A percentile compares a stretch with the other conserved stretches of the same genome.
Conservation (phyloP, 2,329 filamentous ascomycete species). For the Aaosphaeria pasadenensis region DNA sequence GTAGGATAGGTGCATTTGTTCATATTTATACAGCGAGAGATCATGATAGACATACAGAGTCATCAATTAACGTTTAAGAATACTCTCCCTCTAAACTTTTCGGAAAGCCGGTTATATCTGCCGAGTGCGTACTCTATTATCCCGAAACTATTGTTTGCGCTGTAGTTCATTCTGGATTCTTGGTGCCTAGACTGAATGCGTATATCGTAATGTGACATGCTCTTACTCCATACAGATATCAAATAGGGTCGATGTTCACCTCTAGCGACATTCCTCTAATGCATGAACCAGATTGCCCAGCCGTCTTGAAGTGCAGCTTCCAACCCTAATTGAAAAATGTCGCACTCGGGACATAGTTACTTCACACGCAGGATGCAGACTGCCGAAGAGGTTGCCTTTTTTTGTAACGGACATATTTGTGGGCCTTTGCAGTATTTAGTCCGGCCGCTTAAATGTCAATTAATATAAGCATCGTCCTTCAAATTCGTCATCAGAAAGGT, state of each 20-base stretch:
- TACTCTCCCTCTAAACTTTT: not conserved
- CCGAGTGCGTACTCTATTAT: not conserved
- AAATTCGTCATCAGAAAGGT: not conserved
- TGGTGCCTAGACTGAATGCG: not conserved
- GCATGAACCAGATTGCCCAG: not conserved
- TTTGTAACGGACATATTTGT: not conserved
- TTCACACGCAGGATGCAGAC: not conserved
- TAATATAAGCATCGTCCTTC: not conserved
- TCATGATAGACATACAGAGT: not conserved
- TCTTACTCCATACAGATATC: not conserved
- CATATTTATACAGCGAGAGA: not conserved
- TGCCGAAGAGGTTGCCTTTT: not conserved
- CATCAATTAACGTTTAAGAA: not conserved
- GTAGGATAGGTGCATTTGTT: not conserved
- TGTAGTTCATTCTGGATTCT: not conserved
- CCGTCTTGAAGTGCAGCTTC: not conserved
- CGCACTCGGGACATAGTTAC: not conserved
- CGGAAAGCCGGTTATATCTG: not conserved
- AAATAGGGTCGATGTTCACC: not conserved
- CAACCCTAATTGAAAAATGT: not conserved
- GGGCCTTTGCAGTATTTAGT: not conserved
- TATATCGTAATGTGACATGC: not conserved
- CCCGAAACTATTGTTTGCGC: not conserved
- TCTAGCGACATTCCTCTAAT: not conserved
- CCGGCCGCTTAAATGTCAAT: not conserved